Percentiles rank a stretch among this genome's conserved stretches.
Evolutionary conservation across 2,329 filamentous ascomycete genomes (phyloP).

Genomic region (Alternaria longipes): DNA sequence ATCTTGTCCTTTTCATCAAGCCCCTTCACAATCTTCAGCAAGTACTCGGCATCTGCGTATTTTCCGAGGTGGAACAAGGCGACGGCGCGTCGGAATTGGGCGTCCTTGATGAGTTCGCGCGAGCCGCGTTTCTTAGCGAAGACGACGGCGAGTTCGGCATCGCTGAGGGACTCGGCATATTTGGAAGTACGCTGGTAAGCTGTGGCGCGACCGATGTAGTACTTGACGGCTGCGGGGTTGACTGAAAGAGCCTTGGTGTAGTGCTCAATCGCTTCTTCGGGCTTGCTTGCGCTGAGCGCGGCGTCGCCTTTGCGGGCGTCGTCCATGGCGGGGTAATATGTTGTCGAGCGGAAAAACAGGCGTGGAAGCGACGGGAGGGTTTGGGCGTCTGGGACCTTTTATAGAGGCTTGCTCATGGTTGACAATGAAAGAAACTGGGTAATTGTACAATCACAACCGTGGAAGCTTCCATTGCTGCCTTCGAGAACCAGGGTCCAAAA

Average conservation of each 20-base stretch:
- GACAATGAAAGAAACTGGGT: not conserved
- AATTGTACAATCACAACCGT: slow-evolving; percentile 4
- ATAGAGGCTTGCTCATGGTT: not conserved
- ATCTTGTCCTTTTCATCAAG: slow-evolving; percentile 63
- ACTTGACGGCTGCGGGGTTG: slow-evolving; percentile 73
- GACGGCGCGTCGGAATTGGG: slow-evolving; percentile 82
- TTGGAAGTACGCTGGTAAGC: slow-evolving; percentile 72
- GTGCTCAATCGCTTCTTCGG: slow-evolving; percentile 69
- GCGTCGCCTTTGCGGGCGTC: slow-evolving; percentile 65
- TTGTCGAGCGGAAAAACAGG: not conserved
- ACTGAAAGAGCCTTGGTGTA: slow-evolving; percentile 73
- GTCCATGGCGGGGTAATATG: slow-evolving; percentile 57
- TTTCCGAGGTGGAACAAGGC: slow-evolving; percentile 74
- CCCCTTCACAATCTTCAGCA: slow-evolving; percentile 68
- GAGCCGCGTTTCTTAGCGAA: slow-evolving; percentile 77
- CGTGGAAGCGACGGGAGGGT: not conserved
- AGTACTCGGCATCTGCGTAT: slow-evolving; percentile 77
- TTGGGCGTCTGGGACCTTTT: not conserved
- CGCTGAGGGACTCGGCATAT: slow-evolving; percentile 59
- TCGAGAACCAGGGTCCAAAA: slow-evolving; percentile 11
- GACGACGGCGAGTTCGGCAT: slow-evolving; percentile 63
- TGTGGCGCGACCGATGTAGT: slow-evolving; percentile 83
- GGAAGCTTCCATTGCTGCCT: slow-evolving; percentile 20
- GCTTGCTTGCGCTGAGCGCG: slow-evolving; percentile 71
- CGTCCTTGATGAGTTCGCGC: slow-evolving; percentile 78